Conservation (phyloP, 352 stramenopile genomes). For the Hyaloperonospora brassicae region DNA sequence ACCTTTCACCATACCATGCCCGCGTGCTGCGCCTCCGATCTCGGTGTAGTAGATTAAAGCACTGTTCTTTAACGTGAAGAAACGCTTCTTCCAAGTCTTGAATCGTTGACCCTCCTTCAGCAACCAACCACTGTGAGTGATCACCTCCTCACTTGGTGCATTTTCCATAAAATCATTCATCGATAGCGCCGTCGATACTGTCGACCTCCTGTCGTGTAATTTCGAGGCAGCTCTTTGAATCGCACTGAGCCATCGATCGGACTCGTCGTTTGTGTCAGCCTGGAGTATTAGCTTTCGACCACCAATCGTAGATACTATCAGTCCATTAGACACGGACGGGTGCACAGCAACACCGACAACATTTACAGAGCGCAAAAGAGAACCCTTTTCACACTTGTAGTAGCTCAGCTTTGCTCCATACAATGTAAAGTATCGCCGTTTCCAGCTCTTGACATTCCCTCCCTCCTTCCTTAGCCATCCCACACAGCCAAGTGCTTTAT, state of each 20-base stretch:
- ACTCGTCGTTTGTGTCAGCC: constrained; percentile 57
- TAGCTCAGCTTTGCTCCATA: constrained; percentile 63
- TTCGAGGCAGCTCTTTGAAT: constrained; percentile 27
- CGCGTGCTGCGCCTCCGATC: constrained; percentile 44
- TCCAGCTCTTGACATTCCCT: constrained; percentile 58
- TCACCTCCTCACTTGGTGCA: constrained; percentile 15
- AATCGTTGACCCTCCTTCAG: constrained; percentile 68
- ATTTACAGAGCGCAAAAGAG: constrained; percentile 39
- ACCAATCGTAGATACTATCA: constrained; percentile 37
- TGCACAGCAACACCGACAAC: constrained; percentile 33
- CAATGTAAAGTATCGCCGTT: constrained; percentile 67
- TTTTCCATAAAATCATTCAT: constrained; percentile 10
- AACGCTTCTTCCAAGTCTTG: constrained; percentile 73
- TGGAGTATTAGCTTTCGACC: constrained; percentile 51
- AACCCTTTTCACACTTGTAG: constrained; percentile 62
- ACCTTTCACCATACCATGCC: constrained; percentile 46
- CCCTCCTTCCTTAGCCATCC: constrained; percentile 73
- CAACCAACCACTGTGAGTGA: constrained; percentile 54
- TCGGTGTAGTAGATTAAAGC: constrained; percentile 70
- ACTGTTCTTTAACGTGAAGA: constrained; percentile 64
- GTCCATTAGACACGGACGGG: constrained; percentile 28
- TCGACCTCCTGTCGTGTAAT: constrained; percentile 6
- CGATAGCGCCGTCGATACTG: constrained; percentile 6
- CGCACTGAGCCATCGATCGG: constrained; percentile 47
- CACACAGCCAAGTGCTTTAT: constrained; percentile 30